Evolutionary conservation across 371 early-diverging fungal genomes (phyloP), one percentile per base, ranked within the genome.

Genomic region (Paraphysoderma sedebokerense): DNA sequence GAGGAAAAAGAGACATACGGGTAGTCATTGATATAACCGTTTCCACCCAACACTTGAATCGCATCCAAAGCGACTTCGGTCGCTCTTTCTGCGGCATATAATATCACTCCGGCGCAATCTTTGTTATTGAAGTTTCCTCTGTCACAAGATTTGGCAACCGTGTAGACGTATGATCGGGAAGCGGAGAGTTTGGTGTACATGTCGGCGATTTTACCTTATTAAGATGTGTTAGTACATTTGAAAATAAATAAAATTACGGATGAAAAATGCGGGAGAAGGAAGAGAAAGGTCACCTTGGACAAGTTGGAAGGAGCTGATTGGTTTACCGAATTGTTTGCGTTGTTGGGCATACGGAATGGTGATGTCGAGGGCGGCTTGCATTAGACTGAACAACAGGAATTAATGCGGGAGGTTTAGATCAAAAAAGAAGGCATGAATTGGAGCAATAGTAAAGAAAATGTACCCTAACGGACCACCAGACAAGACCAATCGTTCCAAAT

Each of bases 161-260:
- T 76, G 60, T 96, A 92, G 9, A 87, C 84, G 56, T 92, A 93
- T 23, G 92, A 66, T 27, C 92, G 72, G 7, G 89, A 85, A 1
- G 92, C 92, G 47, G 74, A 82, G 37, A 90, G 68, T 57, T 91
- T 93, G 24, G 91, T 91, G 69, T 92, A 92, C 89, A 93, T 93
- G 53, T 96, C 97, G 5, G 97, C 97, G 34, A 96, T 57, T 60
- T 92, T 92, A 22, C 82, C 91, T 70, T 73, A 45, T 39, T 13
- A 22, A 22, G 51, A 46, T 19, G 51, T 30, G 2, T 5, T 50
- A 13, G 32, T 44, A 29, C 38, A 27, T 24, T 12, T 35, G 32
- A 6, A 41, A 46, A 36, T 44, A n/a, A 30, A 51, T n/a, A 2
- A n/a, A 13, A 46, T 22, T 23, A 45, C 23, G 4, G 37, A 37